Base-by-base conservation (phyloP, 352 stramenopile species). In the Pythium phragmitis region DNA sequence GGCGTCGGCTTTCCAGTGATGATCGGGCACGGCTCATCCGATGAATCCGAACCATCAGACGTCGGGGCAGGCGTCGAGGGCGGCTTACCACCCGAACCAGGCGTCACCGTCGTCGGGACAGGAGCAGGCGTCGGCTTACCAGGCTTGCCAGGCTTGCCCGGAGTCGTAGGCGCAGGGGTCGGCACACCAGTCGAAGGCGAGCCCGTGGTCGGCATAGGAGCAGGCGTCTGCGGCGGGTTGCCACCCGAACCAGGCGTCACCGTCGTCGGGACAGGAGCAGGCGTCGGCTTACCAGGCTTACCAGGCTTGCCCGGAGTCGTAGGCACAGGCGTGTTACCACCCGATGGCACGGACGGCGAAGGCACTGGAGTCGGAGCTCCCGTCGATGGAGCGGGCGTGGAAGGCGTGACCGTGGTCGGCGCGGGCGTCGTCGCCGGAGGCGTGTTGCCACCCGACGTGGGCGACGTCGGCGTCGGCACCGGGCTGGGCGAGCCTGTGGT, bases 281-380 rank as follows among this genome's bases (percentile, higher is more conserved):
- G 42, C 14, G 57, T 56, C 34, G 33, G 26, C 30, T 45, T 37
- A 16, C 19, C 23, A 6, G 60, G 60, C 47, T 47, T 54, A 21
- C 53, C 53, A 49, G n/a, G n/a, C n/a, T n/a, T n/a, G n/a, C n/a
- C n/a, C n/a, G 53, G 49, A 4, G 30, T 56, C 41, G 42, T 45
- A 34, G 26, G 26, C 42, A 28, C 2, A 11, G 7, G 30, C 41
- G 7, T 23, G 26, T 16, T 42, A 30, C 41, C 21, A 37, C 11
- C 47, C 5, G 11, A 17, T 9, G 57, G 34, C 21, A 4, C 26
- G 2, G 26, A 28, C 26, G 26, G 26, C 26, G 26, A 4, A 28
- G n/a, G 47, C n/a, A n/a, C 43, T 1, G 57, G 45, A 6, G 57
- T 54, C 23, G 43, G 57, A 1, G 33, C 23, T 13, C 7, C 1